Base-by-base conservation (phyloP, 2,329 filamentous ascomycete genomes). In the Coleophoma cylindrospora region DNA sequence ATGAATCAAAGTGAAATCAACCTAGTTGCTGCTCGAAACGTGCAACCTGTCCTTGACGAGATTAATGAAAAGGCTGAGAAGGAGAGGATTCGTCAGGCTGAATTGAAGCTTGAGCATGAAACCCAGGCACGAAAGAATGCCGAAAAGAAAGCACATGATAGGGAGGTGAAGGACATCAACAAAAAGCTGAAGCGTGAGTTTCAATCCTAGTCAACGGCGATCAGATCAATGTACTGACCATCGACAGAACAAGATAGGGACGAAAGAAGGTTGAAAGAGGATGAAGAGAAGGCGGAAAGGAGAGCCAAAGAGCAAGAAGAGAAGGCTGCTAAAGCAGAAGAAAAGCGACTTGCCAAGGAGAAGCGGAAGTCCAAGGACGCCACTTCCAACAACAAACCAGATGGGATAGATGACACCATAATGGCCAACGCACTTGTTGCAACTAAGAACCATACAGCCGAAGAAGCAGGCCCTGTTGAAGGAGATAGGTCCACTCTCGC, bases 41-140 rank as follows among this genome's bases (percentile, higher is more conserved):
- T 96, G 14, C 88, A 92, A 65, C 91, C 91, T 4, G 83, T 94
- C 0, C 67, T 96, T 6, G 86, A 96, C 57, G 88, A 95, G 56
- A 94, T 96, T 54, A 84, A 85, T 48, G 84, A 88, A 47, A 88
- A 84, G 63, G 88, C 88, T 0, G 86, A 91, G 62, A 76, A 76
- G 54, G 84, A 90, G 64, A 76, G 81, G 37, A 87, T 86, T 45
- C 77, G 84, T 52, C 77, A 87, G 53, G 74, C 83, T 43, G 80
- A 84, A 56, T 68, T 80, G 11, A 76, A 79, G 40, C 65, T 83
- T 15, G 86, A 90, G 52, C 74, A 82, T 53, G 83, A 89, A 51
- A 75, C 83, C 55, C 77, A 79, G 59, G 77, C 84, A 62, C 77
- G 83, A 48, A 75, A 83, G 45, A 76, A 79, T 45, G 74, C 74